Conservation (phyloP, 139 green algal species). For the Micractinium conductrix region DNA sequence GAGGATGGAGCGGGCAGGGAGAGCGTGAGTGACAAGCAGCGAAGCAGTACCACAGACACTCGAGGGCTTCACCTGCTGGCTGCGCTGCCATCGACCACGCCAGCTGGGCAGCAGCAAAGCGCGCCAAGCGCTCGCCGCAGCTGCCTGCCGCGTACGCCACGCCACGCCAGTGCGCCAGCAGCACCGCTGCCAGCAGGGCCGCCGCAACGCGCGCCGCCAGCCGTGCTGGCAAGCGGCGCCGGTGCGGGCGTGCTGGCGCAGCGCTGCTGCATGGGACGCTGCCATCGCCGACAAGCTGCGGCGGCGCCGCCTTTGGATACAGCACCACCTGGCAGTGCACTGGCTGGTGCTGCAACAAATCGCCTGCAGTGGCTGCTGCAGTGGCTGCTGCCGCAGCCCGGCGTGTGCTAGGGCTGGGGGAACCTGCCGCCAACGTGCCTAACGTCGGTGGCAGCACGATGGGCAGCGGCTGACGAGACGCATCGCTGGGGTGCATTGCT, state of each 20-base stretch:
- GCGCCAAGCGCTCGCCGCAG: neutral
- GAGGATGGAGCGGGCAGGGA: no score
- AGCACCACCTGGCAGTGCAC: constrained; percentile 4
- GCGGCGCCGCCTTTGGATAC: neutral
- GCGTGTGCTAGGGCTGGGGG: neutral
- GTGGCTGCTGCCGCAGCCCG: no score
- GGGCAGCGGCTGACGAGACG: no score
- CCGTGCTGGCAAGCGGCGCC: neutral
- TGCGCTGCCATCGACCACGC: constrained; percentile 5
- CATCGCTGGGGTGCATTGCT: no score
- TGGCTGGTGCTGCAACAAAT: neutral
- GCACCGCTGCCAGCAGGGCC: neutral
- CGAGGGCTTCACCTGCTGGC: constrained; percentile 21
- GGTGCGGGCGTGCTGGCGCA: neutral
- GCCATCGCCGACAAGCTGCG: neutral
- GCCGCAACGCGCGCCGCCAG: neutral
- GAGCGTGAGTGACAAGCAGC: neutral
- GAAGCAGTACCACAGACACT: no score
- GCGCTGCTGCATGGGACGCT: neutral
- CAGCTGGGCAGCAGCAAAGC: constrained; percentile 1
- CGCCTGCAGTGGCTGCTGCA: no score
- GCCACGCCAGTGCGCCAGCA: neutral
- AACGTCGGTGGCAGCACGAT: neutral
- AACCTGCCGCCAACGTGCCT: neutral
- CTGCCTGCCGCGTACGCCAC: neutral